These are phyloP conservation scores for Neurospora hispaniola DNA, from an alignment of 495 filamentous ascomycete genomes.

Conservation along the genomic window DNA sequence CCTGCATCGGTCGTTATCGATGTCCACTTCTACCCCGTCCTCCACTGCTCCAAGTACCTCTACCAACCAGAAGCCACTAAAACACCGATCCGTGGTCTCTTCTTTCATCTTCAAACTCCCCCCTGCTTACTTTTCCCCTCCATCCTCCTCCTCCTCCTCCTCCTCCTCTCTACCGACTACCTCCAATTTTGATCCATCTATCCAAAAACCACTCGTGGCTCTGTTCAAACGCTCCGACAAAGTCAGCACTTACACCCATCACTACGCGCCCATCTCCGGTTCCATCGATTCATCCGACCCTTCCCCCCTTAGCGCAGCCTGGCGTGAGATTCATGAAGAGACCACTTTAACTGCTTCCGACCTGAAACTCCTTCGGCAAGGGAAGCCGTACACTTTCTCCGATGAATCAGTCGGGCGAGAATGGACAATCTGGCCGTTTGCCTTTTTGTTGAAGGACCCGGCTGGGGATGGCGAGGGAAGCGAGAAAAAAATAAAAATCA, in stretches of 20 bases:
- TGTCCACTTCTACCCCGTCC: background rate
- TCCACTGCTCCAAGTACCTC: background rate
- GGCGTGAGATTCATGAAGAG: slow-evolving; percentile 54
- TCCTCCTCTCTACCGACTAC: background rate
- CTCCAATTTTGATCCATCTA: slow-evolving; percentile 3
- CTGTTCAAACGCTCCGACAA: slow-evolving; percentile 48
- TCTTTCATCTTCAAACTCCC: slow-evolving; percentile 42
- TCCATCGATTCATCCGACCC: slow-evolving; percentile 42
- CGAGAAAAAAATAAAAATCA: slow-evolving; percentile 36
- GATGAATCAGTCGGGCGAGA: slow-evolving; percentile 41
- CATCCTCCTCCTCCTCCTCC: background rate
- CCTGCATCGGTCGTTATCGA: background rate
- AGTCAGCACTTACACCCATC: slow-evolving; percentile 48
- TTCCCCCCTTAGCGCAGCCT: slow-evolving; percentile 42
- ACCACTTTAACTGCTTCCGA: slow-evolving; percentile 39
- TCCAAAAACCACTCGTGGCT: slow-evolving; percentile 33
- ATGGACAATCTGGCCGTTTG: slow-evolving; percentile 57
- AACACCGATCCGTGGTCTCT: slow-evolving; percentile 42
- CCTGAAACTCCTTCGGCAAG: slow-evolving; percentile 42
- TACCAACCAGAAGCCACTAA: background rate
- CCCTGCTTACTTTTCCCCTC: background rate
- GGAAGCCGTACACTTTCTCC: slow-evolving; percentile 47
- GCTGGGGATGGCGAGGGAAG: slow-evolving; percentile 23
- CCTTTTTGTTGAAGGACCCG: slow-evolving; percentile 39
- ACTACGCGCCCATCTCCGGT: slow-evolving; percentile 50